Evolutionary conservation across 139 green algal species (phyloP).

Genomic region (Coelastrella sp.): DNA sequence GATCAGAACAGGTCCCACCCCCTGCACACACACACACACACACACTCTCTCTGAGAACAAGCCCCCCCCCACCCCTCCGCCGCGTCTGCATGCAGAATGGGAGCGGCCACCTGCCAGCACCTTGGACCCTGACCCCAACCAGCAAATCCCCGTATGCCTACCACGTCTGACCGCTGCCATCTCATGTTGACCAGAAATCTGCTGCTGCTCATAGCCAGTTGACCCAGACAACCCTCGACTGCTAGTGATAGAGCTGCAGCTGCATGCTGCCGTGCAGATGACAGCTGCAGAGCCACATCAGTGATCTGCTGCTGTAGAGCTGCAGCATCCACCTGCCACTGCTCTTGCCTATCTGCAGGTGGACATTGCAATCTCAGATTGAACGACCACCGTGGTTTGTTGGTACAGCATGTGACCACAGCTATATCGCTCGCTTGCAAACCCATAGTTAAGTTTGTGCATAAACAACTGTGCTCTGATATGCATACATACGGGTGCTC

Average conservation of each 20-base stretch:
- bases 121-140: not conserved
- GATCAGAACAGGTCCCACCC: too few species aligned
- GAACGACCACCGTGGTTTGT: not conserved
- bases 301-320: not conserved
- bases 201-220: conserved; percentile 79
- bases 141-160: not conserved
- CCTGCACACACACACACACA: too few species aligned
- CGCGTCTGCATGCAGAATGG: too few species aligned
- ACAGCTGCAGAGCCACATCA: conserved; percentile 35
- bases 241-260: conserved; percentile 62
- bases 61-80: too few species aligned
- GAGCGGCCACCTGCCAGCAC: not conserved
- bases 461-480: too few species aligned
- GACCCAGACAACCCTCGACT: conserved; percentile 73
- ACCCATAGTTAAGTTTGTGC: too few species aligned
- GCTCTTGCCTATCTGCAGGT: conserved; percentile 52
- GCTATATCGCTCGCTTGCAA: not conserved
- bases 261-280: conserved; percentile 50
- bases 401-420: not conserved
- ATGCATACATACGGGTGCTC: too few species aligned
- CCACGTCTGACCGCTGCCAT: not conserved
- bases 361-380: too few species aligned
- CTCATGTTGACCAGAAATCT: conserved; percentile 71
- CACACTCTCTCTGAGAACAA: too few species aligned
- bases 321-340: conserved; percentile 41